Evolutionary conservation across 306 rosid species (phyloP).

Genomic region (Medicago ruthenica): DNA sequence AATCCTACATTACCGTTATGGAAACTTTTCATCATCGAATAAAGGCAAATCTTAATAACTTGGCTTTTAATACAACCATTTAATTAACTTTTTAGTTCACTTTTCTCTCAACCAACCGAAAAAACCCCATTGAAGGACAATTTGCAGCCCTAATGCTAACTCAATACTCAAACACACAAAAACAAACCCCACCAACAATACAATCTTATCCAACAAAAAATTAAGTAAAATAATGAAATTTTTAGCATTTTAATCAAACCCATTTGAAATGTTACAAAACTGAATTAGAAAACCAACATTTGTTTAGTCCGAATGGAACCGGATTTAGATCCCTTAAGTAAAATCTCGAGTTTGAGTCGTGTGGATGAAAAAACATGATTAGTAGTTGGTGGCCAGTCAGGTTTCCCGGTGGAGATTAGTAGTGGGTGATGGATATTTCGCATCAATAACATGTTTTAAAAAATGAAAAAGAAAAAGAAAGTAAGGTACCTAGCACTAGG

Average conservation of each 20-base stretch:
- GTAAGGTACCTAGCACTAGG: conserved; percentile 85
- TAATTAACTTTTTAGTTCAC: conserved; percentile 37
- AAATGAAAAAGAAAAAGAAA: background rate
- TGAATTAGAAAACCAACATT: background rate
- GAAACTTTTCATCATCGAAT: conserved; percentile 28
- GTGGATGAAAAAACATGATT: no score
- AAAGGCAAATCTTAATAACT: conserved; percentile 31
- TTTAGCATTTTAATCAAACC: conserved; percentile 38
- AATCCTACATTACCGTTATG: conserved; percentile 39
- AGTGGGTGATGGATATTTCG: no score
- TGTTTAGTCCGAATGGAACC: no score
- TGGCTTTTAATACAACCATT: conserved; percentile 27
- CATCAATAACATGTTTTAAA: background rate
- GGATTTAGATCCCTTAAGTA: no score
- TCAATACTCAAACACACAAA: background rate
- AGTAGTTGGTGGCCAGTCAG: no score
- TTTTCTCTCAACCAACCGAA: conserved; percentile 10
- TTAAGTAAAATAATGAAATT: background rate
- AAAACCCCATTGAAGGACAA: conserved; percentile 6
- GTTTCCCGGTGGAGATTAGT: no score
- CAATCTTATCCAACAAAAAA: conserved; percentile 1
- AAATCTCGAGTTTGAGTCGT: no score
- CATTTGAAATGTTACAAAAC: conserved; percentile 1
- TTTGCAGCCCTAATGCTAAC: background rate
- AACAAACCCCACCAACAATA: background rate